Evolutionary conservation across 78 protist species (phyloP).

Genomic region (Dictyostelium intermedium): DNA sequence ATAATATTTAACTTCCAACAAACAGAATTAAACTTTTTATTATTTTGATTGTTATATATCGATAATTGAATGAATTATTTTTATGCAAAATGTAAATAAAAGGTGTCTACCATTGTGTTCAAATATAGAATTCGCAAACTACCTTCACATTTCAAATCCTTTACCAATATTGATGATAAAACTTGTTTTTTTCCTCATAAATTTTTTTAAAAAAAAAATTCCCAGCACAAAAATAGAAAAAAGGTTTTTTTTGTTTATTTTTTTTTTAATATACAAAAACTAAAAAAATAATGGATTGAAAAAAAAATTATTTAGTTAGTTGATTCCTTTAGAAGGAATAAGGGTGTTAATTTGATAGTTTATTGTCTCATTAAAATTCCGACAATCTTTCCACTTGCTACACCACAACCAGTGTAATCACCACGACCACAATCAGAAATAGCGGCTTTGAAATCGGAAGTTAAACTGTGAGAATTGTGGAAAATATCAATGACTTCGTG

Average conservation of each 20-base stretch:
- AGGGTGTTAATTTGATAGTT: background rate
- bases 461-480: conserved; percentile 34
- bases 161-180: no score
- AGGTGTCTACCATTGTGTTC: no score
- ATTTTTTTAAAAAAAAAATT: no score
- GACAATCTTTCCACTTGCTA: conserved; percentile 7
- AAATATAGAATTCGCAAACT: no score
- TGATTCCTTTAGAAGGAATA: background rate
- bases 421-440: conserved; percentile 15
- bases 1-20: no score
- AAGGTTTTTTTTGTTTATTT: no score
- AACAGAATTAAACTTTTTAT: no score
- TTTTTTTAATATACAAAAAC: background rate
- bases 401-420: conserved; percentile 17
- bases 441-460: conserved; percentile 34
- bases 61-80: background rate
- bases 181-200: no score
- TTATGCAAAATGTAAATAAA: background rate
- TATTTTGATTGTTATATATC: no score
- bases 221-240: no score
- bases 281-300: no score
- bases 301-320: background rate
- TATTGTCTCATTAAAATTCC: conserved; percentile 20
- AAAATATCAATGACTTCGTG: conserved; percentile 53
- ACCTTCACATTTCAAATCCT: no score